Percentiles rank a stretch among this genome's conserved stretches.
Evolutionary conservation across 805 yeast species (phyloP).

Genomic region (Dipodascus geniculatus): DNA sequence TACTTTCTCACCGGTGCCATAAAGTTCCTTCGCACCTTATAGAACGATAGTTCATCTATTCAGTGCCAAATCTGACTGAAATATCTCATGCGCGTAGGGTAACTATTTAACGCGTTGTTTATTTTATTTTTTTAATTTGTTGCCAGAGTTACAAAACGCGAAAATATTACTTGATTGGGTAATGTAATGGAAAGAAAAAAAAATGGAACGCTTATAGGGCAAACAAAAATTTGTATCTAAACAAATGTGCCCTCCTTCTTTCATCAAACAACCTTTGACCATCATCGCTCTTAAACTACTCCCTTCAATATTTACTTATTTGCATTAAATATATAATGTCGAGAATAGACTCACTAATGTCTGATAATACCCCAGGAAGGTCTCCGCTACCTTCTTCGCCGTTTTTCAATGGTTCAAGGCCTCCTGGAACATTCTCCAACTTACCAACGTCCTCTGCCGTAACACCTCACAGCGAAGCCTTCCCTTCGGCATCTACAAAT

Average conservation of each 20-base stretch:
- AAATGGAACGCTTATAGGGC: too few relatives aligned
- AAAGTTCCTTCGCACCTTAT: neutral
- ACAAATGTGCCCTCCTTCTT: neutral
- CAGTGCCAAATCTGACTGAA: too few relatives aligned
- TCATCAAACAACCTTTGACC: neutral
- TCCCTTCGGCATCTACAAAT: neutral
- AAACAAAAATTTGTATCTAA: too few relatives aligned
- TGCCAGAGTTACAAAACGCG: neutral
- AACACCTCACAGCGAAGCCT: conserved; percentile 5
- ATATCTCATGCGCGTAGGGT: neutral
- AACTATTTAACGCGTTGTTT: neutral
- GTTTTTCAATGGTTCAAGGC: neutral
- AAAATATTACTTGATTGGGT: neutral
- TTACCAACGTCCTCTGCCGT: neutral
- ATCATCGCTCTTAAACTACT: neutral
- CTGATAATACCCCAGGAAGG: conserved; percentile 1
- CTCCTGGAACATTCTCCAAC: neutral
- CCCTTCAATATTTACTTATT: too few relatives aligned
- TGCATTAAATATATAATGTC: too few relatives aligned
- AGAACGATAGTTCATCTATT: too few relatives aligned
- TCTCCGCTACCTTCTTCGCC: conserved; percentile 1
- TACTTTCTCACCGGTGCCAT: neutral
- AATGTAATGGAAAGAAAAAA: neutral
- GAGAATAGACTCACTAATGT: neutral
- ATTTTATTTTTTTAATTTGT: neutral